Percentiles rank a stretch among this genome's conserved stretches.
These are phyloP conservation scores for Calonectria crousiana DNA, from an alignment of 2,329 filamentous ascomycete species.

Conservation along the genomic window DNA sequence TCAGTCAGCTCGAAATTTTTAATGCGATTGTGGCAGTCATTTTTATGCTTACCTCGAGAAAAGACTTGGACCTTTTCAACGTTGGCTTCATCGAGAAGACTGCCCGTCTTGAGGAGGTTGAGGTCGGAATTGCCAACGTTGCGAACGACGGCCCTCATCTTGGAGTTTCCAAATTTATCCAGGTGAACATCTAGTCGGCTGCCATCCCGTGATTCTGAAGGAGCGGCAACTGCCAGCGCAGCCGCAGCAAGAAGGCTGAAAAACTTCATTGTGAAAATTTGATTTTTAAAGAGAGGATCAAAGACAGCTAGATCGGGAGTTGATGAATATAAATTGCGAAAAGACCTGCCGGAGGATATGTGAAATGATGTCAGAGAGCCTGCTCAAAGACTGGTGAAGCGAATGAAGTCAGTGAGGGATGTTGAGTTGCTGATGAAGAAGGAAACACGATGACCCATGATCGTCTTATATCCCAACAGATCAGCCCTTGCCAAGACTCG, in stretches of 20 bases:
- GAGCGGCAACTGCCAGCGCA: background rate
- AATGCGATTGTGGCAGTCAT: background rate
- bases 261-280: background rate
- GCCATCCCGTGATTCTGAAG: background rate
- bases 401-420: background rate
- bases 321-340: background rate
- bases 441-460: background rate
- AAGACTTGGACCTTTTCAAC: slow-evolving; percentile 1
- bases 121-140: background rate
- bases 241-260: background rate
- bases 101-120: background rate
- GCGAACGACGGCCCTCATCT: background rate
- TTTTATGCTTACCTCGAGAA: background rate
- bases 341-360: background rate
- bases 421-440: background rate
- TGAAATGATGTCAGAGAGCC: background rate
- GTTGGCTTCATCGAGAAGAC: background rate
- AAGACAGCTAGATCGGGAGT: background rate
- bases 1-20: background rate
- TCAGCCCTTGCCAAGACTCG: no score
- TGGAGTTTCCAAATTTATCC: background rate
- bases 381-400: background rate
- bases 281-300: background rate
- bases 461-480: background rate
- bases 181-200: background rate